Conservation (phyloP, 331 rosid genomes). For the Erythrophleum ivorense region DNA sequence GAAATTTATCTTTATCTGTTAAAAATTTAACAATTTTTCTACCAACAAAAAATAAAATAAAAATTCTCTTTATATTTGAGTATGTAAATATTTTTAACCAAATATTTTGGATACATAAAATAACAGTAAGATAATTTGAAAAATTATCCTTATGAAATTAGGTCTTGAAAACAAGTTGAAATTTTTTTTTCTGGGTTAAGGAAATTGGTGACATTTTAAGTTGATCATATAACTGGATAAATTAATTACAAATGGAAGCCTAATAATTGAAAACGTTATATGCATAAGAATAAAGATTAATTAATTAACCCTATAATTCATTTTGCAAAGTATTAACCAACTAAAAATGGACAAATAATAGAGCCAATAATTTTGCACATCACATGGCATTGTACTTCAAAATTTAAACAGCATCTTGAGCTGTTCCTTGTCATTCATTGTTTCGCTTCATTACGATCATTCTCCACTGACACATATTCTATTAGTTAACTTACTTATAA, state of each 20-base stretch:
- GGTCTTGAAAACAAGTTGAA: neutral
- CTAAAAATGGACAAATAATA: neutral
- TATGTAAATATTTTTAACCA: neutral
- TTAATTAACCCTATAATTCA: neutral
- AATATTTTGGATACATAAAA: neutral
- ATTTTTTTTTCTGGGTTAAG: neutral
- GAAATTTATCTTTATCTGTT: no score
- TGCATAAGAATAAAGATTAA: neutral
- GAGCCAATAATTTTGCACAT: constrained; percentile 19
- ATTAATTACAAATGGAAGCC: neutral
- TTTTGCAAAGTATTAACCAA: neutral
- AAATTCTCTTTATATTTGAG: no score
- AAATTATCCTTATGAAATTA: neutral
- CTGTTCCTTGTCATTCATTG: constrained; percentile 30
- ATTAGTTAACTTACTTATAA: constrained; percentile 8
- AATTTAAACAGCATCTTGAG: constrained; percentile 10
- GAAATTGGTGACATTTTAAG: neutral
- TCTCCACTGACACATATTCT: constrained; percentile 28
- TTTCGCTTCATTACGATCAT: constrained; percentile 17
- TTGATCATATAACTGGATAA: neutral
- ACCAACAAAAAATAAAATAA: no score
- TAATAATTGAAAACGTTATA: neutral
- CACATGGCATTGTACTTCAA: constrained; percentile 33
- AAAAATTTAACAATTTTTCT: no score
- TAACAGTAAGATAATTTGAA: no score